These are phyloP conservation scores for Kwoniella sp. DNA, from an alignment of 768 basidiomycete species.

Conservation along the genomic window DNA sequence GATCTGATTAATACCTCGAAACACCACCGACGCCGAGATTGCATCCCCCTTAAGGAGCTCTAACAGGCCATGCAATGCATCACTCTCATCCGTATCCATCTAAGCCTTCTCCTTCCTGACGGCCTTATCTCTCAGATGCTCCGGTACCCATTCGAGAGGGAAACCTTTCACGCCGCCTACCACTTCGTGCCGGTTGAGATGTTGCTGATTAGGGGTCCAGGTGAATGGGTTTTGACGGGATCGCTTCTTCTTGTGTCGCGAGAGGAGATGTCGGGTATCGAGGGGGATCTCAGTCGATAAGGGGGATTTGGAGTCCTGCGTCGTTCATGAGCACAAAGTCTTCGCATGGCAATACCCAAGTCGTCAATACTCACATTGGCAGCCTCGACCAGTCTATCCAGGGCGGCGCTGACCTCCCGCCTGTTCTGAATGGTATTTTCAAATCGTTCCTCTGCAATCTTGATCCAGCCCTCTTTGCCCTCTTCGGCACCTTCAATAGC, in stretches of 20 bases:
- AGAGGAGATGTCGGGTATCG: constrained; percentile 77
- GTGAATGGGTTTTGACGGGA: constrained; percentile 42
- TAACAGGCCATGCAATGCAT: constrained; percentile 12
- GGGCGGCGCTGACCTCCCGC: constrained; percentile 86
- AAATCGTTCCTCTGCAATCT: constrained; percentile 88
- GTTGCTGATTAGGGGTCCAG: constrained; percentile 58
- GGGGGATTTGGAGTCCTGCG: constrained; percentile 40
- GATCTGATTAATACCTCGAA: not conserved
- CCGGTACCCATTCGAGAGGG: constrained; percentile 71
- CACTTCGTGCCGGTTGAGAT: constrained; percentile 58
- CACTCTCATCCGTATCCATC: constrained; percentile 3
- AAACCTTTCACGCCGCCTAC: constrained; percentile 74
- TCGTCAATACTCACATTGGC: constrained; percentile 71
- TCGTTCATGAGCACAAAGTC: constrained; percentile 3
- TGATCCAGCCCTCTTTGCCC: constrained; percentile 74
- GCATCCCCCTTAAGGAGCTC: too few relatives aligned
- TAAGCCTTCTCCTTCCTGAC: constrained; percentile 11
- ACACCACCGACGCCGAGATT: too few relatives aligned
- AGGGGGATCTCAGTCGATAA: constrained; percentile 65
- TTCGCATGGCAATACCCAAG: not conserved
- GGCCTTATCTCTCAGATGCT: constrained; percentile 12
- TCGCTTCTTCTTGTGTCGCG: constrained; percentile 72
- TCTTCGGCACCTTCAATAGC: constrained; percentile 12
- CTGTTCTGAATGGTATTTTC: constrained; percentile 80
- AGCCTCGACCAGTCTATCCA: constrained; percentile 75